A percentile compares a stretch with the other conserved stretches of the same genome.
These are phyloP conservation scores for Theileria orientalis DNA, from an alignment of 169 alveolate species.

Conservation along the genomic window DNA sequence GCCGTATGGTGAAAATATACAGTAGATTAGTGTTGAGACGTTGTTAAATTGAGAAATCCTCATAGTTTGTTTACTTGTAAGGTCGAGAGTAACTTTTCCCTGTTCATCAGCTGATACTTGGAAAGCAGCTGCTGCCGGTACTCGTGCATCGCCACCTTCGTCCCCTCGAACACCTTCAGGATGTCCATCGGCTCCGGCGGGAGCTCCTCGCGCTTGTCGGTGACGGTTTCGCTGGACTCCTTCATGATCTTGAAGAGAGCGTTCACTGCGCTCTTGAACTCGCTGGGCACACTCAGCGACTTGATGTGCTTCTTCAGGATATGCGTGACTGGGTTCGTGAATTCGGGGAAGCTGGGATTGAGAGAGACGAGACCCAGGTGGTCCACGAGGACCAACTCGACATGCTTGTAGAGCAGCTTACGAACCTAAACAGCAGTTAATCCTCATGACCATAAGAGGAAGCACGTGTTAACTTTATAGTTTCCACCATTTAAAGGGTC, in stretches of 20 bases:
- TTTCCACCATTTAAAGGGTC: too few species aligned
- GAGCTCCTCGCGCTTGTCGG: slow-evolving; percentile 19
- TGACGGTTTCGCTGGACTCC: slow-evolving; percentile 28
- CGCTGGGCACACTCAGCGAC: slow-evolving; percentile 6
- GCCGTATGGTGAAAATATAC: too few species aligned
- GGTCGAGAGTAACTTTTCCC: slow-evolving; percentile 33
- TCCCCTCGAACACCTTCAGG: slow-evolving; percentile 18
- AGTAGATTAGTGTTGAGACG: too few species aligned
- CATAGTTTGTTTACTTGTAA: slow-evolving; percentile 12
- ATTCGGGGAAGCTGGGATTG: slow-evolving; percentile 66
- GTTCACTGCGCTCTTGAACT: slow-evolving; percentile 12
- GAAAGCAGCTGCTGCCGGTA: slow-evolving; percentile 27
- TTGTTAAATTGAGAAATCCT: too few species aligned
- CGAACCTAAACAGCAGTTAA: slow-evolving; percentile 12
- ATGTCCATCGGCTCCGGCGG: slow-evolving; percentile 9
- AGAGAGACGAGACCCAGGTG: slow-evolving; percentile 53
- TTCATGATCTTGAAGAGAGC: slow-evolving; percentile 33
- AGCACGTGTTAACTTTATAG: too few species aligned
- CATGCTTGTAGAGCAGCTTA: slow-evolving; percentile 28
- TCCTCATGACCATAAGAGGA: too few species aligned
- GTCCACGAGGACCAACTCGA: slow-evolving; percentile 38
- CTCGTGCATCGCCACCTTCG: slow-evolving; percentile 24
- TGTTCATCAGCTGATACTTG: slow-evolving; percentile 48
- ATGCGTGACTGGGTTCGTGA: slow-evolving; percentile 21
- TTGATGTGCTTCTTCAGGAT: slow-evolving; percentile 33